A percentile compares a stretch with the other conserved stretches of the same genome.
Conservation (phyloP, 192 early-diverging fungal species). For the Spizellomyces punctatus region DNA sequence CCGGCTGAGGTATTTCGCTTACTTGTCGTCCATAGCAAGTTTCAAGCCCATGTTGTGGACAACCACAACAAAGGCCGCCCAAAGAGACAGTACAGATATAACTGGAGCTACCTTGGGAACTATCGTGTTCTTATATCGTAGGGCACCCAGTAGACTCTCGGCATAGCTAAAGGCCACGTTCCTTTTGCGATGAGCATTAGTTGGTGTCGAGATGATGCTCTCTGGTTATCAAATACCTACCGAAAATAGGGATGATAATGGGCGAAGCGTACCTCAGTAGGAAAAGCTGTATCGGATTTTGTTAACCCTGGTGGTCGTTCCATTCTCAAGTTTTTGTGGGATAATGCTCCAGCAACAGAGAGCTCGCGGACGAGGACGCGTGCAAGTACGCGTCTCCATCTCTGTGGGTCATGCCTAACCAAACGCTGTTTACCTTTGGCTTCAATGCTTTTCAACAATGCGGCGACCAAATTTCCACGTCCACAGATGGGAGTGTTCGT, state of each 20-base stretch:
- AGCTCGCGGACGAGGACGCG: no score
- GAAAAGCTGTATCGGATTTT: not conserved
- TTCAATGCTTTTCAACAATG: conserved; percentile 28
- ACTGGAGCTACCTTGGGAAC: conserved; percentile 21
- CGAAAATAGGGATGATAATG: conserved; percentile 1
- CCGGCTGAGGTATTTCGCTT: not conserved
- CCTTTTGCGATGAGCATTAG: no score
- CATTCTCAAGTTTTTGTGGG: not conserved
- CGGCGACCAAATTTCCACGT: not conserved
- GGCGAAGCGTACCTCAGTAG: not conserved
- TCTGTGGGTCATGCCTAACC: not conserved
- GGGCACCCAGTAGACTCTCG: conserved; percentile 3
- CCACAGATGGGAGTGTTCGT: not conserved
- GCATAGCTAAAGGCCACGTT: not conserved
- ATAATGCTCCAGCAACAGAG: no score
- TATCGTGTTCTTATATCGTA: conserved; percentile 11
- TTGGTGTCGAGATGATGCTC: no score
- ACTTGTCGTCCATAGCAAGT: conserved; percentile 23
- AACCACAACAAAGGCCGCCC: not conserved
- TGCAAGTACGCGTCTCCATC: no score
- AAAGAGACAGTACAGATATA: conserved; percentile 2
- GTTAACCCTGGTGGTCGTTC: not conserved
- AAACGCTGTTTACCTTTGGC: conserved; percentile 20
- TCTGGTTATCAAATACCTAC: not conserved
- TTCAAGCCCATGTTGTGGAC: not conserved